Percentiles rank a stretch among this genome's conserved stretches.
These are phyloP conservation scores for Mortierella sp. DNA, from an alignment of 371 early-diverging fungal genomes.

Conservation along the genomic window DNA sequence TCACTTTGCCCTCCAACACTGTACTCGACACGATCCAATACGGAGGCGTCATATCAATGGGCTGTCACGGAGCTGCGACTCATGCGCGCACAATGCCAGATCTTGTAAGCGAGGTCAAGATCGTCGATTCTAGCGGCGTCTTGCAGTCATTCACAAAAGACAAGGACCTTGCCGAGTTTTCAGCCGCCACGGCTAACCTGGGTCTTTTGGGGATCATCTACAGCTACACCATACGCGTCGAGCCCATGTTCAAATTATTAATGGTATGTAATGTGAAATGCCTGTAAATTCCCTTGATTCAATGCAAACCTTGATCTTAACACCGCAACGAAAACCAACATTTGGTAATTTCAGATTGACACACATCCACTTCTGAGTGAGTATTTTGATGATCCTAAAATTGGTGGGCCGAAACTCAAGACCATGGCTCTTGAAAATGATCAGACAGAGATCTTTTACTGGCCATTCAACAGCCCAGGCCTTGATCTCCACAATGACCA, in stretches of 20 bases:
- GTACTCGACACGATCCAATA: constrained; percentile 5
- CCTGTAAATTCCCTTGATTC: too few relatives aligned
- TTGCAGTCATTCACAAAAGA: constrained; percentile 34
- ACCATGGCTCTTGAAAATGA: constrained; percentile 41
- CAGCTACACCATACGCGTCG: constrained; percentile 43
- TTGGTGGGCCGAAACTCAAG: constrained; percentile 21
- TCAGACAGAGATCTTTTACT: constrained; percentile 51
- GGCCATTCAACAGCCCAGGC: constrained; percentile 52
- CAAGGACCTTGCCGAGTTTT: constrained; percentile 39
- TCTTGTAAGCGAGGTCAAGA: constrained; percentile 34
- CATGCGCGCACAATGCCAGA: constrained; percentile 35
- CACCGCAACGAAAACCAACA: too few relatives aligned
- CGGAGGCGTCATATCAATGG: too few relatives aligned
- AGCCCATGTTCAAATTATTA: constrained; percentile 46
- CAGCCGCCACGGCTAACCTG: constrained; percentile 48
- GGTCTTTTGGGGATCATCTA: constrained; percentile 53
- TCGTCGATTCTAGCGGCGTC: constrained; percentile 37
- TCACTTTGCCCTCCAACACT: constrained; percentile 23
- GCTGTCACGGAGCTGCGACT: constrained; percentile 38
- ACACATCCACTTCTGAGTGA: constrained; percentile 22
- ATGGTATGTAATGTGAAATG: constrained; percentile 20
- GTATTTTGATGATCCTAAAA: constrained; percentile 12
- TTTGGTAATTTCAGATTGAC: constrained; percentile 21
- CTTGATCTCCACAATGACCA: constrained; percentile 16
- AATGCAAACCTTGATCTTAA: too few relatives aligned